Evolutionary conservation across 192 early-diverging fungal species (phyloP).

Genomic region (Glomus cerebriforme): DNA sequence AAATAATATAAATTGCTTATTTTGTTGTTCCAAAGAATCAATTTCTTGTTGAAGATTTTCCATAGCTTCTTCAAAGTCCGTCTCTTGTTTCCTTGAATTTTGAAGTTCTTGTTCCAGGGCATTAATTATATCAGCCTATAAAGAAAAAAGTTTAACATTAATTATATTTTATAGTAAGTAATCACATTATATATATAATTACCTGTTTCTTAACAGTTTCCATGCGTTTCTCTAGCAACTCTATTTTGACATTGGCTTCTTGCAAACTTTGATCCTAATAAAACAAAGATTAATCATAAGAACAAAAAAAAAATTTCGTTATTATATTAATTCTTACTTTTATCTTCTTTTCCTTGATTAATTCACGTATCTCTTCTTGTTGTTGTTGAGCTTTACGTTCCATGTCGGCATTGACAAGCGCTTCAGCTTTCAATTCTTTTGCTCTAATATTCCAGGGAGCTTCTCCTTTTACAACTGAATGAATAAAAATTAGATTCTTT

Average conservation of each 20-base stretch:
- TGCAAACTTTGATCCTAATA: slow-evolving; percentile 74
- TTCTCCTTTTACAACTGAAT: slow-evolving; percentile 47
- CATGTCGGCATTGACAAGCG: slow-evolving; percentile 79
- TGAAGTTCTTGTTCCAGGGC: slow-evolving; percentile 62
- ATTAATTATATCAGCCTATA: slow-evolving; percentile 56
- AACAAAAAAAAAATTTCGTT: background rate
- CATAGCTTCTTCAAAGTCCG: slow-evolving; percentile 73
- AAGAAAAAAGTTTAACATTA: background rate
- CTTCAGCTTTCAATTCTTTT: slow-evolving; percentile 76
- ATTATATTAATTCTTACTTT: slow-evolving; percentile 49
- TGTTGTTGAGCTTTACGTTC: slow-evolving; percentile 74
- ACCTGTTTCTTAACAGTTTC: slow-evolving; percentile 68
- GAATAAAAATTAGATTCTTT: background rate
- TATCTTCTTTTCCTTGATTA: slow-evolving; percentile 76
- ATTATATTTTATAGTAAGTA: background rate
- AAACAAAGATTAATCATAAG: background rate
- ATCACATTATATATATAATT: slow-evolving; percentile 1
- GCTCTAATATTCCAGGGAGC: slow-evolving; percentile 83
- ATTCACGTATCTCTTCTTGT: slow-evolving; percentile 75
- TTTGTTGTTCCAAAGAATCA: slow-evolving; percentile 68
- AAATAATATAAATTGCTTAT: slow-evolving; percentile 52
- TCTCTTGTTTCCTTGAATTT: slow-evolving; percentile 60
- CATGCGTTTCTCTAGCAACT: slow-evolving; percentile 80
- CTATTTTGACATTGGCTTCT: slow-evolving; percentile 74
- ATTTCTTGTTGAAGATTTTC: slow-evolving; percentile 69